These are phyloP conservation scores for Leccinum pellstonianum DNA, from an alignment of 768 basidiomycete genomes.

Conservation along the genomic window DNA sequence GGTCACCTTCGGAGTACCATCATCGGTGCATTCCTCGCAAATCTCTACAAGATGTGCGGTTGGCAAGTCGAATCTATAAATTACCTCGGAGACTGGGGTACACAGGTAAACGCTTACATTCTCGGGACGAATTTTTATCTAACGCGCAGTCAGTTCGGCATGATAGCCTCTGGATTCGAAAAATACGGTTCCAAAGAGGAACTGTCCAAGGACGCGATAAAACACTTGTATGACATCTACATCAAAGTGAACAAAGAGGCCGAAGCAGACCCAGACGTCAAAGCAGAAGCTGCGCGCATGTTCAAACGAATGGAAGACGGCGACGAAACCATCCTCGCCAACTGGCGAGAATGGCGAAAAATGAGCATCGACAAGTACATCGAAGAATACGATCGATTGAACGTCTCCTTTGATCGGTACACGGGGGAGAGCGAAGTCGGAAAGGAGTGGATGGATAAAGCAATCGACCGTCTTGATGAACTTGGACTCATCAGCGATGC, in stretches of 20 bases:
- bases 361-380: slow-evolving; percentile 87
- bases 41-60: slow-evolving; percentile 88
- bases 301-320: slow-evolving; percentile 97
- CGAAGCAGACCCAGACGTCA: slow-evolving; percentile 67
- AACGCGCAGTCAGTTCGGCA: slow-evolving; percentile 57
- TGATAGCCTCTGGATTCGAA: slow-evolving; percentile 89
- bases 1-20: slow-evolving; percentile 98
- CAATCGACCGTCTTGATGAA: slow-evolving; percentile 63
- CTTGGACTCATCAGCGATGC: slow-evolving; percentile 73
- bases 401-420: slow-evolving; percentile 90
- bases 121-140: not conserved
- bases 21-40: slow-evolving; percentile 91
- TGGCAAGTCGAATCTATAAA: slow-evolving; percentile 93
- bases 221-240: slow-evolving; percentile 92
- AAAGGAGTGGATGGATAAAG: slow-evolving; percentile 69
- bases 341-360: slow-evolving; percentile 94
- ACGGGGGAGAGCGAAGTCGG: slow-evolving; percentile 85
- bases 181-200: slow-evolving; percentile 86
- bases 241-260: slow-evolving; percentile 91
- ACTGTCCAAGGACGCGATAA: slow-evolving; percentile 86
- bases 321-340: slow-evolving; percentile 75
- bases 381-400: slow-evolving; percentile 84
- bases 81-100: slow-evolving; percentile 98
- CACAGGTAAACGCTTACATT: slow-evolving; percentile 59
- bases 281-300: slow-evolving; percentile 74